These are phyloP conservation scores for Cylindrotheca closterium DNA, from an alignment of 108 stramenopile species.

Conservation along the genomic window DNA sequence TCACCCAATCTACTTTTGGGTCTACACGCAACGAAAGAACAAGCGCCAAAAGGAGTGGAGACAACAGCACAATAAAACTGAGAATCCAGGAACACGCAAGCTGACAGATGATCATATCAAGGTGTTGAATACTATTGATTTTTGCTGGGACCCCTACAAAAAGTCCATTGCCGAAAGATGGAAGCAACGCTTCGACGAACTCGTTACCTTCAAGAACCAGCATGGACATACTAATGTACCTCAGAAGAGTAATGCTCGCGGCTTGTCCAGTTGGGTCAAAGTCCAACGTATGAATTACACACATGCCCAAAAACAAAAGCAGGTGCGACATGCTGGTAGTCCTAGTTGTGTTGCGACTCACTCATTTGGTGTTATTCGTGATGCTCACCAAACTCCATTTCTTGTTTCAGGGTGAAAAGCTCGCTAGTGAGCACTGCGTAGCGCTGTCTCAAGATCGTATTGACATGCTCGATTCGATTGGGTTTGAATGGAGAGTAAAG, in stretches of 20 bases:
- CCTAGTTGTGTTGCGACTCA: no score
- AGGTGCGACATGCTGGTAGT: not conserved
- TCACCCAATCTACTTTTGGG: not conserved
- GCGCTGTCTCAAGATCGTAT: constrained; percentile 21
- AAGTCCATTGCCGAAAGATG: constrained; percentile 8
- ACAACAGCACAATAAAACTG: not conserved
- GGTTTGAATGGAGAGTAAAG: constrained; percentile 19
- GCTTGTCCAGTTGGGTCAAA: constrained; percentile 35
- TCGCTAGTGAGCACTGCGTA: constrained; percentile 7
- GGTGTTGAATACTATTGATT: constrained; percentile 7
- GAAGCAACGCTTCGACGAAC: constrained; percentile 26
- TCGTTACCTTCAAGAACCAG: constrained; percentile 16
- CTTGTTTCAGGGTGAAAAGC: no score
- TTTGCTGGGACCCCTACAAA: constrained; percentile 6
- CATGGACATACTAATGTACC: constrained; percentile 36
- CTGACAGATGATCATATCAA: constrained; percentile 10
- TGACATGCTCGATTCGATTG: constrained; percentile 23
- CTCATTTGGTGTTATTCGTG: no score
- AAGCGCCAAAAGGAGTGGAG: not conserved
- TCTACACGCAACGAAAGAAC: not conserved
- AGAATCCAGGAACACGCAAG: not conserved
- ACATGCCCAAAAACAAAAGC: not conserved
- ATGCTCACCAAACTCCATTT: no score
- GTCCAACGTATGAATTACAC: constrained; percentile 18
- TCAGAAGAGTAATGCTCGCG: constrained; percentile 12